Conservation (phyloP, 805 yeast species). For the Kazachstania psychrophila region DNA sequence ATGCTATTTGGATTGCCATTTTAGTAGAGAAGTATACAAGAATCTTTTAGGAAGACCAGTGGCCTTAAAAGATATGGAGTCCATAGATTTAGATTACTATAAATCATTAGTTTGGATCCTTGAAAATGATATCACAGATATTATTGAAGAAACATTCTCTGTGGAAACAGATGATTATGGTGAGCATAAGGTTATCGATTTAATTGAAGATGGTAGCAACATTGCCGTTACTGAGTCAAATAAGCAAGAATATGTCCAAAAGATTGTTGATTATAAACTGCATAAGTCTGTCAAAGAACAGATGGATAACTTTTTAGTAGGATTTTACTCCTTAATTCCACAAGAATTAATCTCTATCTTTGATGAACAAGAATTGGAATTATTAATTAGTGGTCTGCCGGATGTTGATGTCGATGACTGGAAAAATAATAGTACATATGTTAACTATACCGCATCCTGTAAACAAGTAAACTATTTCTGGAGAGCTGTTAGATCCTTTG, state of each 20-base stretch:
- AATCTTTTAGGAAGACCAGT: slow-evolving; percentile 70
- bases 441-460: slow-evolving; percentile 72
- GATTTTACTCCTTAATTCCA: slow-evolving; percentile 86
- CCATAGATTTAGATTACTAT: slow-evolving; percentile 83
- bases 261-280: slow-evolving; percentile 78
- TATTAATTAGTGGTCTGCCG: slow-evolving; percentile 88
- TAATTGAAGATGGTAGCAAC: slow-evolving; percentile 72
- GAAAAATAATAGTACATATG: slow-evolving; percentile 76
- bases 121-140: slow-evolving; percentile 92
- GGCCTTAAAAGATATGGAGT: slow-evolving; percentile 87
- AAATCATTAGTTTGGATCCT: slow-evolving; percentile 93
- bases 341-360: slow-evolving; percentile 75
- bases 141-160: slow-evolving; percentile 88
- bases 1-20: slow-evolving; percentile 84
- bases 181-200: slow-evolving; percentile 73
- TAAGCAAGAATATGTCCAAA: slow-evolving; percentile 78
- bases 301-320: slow-evolving; percentile 72
- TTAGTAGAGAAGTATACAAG: slow-evolving; percentile 91
- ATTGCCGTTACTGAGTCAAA: slow-evolving; percentile 84
- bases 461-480: slow-evolving; percentile 94
- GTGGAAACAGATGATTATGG: slow-evolving; percentile 92
- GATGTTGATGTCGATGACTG: slow-evolving; percentile 95
- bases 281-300: slow-evolving; percentile 80
- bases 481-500: slow-evolving; percentile 94
- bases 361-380: slow-evolving; percentile 91